Evolutionary conservation across 2,329 filamentous ascomycete species (phyloP), one percentile per base, ranked within the genome.

Genomic region (Aspergillus thermomutatus): DNA sequence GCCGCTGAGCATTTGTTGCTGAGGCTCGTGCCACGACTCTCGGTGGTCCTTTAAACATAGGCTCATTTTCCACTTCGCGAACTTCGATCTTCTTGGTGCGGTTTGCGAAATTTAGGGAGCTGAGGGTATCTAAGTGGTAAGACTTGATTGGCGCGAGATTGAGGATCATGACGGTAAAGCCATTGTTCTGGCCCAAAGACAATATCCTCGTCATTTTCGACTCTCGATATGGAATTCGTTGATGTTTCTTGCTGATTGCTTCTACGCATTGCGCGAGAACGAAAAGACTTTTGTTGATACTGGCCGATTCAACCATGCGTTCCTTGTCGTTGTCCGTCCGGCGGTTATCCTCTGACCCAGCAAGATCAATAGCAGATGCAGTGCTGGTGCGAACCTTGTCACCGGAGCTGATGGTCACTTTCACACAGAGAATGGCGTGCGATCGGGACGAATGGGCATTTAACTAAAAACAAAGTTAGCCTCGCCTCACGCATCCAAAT

Each of bases 121-220:
- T 96, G 5, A 97, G 81, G 0, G 93, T 97, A 71, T 97, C 93
- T 41, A 96, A 82, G 69, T 97, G 93, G 70, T 96, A 97, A 65
- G 90, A 92, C 60, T 90, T 86, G n/a, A 95, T 82, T 0, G 94
- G 92, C 0, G 93, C 91, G 2, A 97, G 83, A 69, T 97, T 97
- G 40, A 97, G 81, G 57, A 97, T 94, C 94, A 97, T 97, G 69
- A 97, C 84, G 0, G 92, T 97, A 64, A 96, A 86, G 51, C 94
- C 93, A 62, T 96, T 91, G 77, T 97, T 97, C 77, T 97, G 93
- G 2, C 93, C 93, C 8, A 97, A 77, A 0, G 90, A 93, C 26
- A 97, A 77, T 54, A 97, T 97, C 49, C 93, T 85, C 0, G 94
- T 97, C 93, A 97, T 97, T 79, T 97, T 97, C 53, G 90, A 94